Percentiles rank a stretch among this genome's conserved stretches.
Evolutionary conservation across 202 grass and related monocot genomes (phyloP).

Genomic region (Zizania palustris): DNA sequence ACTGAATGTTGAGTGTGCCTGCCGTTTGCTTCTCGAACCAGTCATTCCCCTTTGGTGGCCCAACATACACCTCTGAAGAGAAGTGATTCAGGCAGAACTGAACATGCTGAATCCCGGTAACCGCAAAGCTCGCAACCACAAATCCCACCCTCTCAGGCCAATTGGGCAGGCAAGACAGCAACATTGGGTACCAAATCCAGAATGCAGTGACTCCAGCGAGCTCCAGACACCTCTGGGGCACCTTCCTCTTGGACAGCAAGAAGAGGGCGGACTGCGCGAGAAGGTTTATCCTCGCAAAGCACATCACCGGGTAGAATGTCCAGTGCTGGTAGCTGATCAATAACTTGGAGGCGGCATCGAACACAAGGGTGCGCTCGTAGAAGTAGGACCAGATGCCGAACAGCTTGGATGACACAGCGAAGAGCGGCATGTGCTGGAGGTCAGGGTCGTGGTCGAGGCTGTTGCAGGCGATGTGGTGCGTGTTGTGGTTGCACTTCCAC

Average conservation of each 20-base stretch:
- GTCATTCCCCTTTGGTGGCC: slow-evolving; percentile 74
- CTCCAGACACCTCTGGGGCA: slow-evolving; percentile 55
- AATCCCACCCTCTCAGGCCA: slow-evolving; percentile 75
- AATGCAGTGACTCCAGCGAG: slow-evolving; percentile 56
- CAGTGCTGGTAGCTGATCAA: slow-evolving; percentile 85
- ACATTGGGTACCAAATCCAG: slow-evolving; percentile 79
- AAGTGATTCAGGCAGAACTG: slow-evolving; percentile 94
- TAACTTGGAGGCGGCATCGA: slow-evolving; percentile 56
- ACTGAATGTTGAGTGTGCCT: slow-evolving; percentile 67
- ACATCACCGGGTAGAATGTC: slow-evolving; percentile 86
- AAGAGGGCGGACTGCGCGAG: slow-evolving; percentile 58
- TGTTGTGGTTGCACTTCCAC: slow-evolving; percentile 97
- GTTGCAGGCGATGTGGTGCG: slow-evolving; percentile 85
- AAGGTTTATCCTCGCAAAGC: slow-evolving; percentile 74
- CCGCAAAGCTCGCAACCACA: slow-evolving; percentile 62
- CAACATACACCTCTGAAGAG: slow-evolving; percentile 71
- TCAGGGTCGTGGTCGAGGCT: slow-evolving; percentile 88
- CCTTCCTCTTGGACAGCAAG: slow-evolving; percentile 46
- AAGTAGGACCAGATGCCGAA: slow-evolving; percentile 63
- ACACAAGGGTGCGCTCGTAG: slow-evolving; percentile 60
- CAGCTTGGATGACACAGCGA: slow-evolving; percentile 64
- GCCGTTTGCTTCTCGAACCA: slow-evolving; percentile 96
- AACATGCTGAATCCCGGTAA: slow-evolving; percentile 83
- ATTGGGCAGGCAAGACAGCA: slow-evolving; percentile 66
- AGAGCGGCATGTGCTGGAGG: slow-evolving; percentile 82